phyloP scores from a whole-genome alignment of 305 asterid genomes.

The Fraxinus dipetala region DNA sequence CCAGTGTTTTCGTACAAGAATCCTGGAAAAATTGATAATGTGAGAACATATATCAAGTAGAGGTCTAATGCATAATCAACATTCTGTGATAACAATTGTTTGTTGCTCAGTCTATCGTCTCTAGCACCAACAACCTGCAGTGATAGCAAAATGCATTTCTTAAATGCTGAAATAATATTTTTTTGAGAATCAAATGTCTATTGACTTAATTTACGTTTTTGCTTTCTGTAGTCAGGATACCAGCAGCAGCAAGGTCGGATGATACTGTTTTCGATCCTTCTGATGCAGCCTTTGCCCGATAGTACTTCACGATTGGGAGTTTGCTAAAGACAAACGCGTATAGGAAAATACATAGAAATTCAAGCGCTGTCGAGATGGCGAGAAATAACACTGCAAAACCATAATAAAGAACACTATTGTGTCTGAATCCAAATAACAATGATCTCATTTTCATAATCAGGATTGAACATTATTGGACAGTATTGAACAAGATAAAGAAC shows the following conservation, averaged over 20 bases:
- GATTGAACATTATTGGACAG: neutral
- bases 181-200: neutral
- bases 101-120: constrained; percentile 54
- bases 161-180: neutral
- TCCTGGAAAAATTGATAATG: constrained; percentile 84
- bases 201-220: constrained; percentile 27
- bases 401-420: neutral
- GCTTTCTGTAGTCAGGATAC: constrained; percentile 35
- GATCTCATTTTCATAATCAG: neutral
- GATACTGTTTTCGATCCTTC: constrained; percentile 86
- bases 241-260: constrained; percentile 84
- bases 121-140: constrained; percentile 45
- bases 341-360: constrained; percentile 64
- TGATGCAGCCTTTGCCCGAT: constrained; percentile 64
- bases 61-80: constrained; percentile 57
- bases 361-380: constrained; percentile 56
- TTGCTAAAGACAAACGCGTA: constrained; percentile 62
- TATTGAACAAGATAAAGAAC: neutral
- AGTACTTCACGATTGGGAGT: constrained; percentile 72
- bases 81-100: constrained; percentile 49
- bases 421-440: neutral
- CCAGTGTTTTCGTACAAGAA: constrained; percentile 89
- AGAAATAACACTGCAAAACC: constrained; percentile 68
- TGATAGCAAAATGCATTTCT: constrained; percentile 2
- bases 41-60: constrained; percentile 54